Evolutionary conservation across 108 stramenopile genomes (phyloP), one percentile per base, ranked within the genome.

Genomic region (Stephanodiscus minutulus): DNA sequence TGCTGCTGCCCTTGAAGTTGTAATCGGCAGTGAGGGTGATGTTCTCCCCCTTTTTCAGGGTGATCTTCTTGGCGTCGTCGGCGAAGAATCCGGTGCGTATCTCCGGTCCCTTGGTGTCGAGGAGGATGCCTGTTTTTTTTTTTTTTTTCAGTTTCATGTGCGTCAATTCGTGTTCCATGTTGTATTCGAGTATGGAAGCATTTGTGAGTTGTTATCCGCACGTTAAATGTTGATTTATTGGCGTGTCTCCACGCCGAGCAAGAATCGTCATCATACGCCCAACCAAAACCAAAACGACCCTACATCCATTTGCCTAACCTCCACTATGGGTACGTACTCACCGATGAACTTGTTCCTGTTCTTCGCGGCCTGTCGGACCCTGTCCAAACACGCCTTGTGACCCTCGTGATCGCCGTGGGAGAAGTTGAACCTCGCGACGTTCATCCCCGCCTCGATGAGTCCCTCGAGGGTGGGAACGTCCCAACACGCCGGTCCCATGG

Each of bases 21-120:
- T 95, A 94, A 73, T 96, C 94, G 10, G 93, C 66, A 18, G 93
- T 92, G 50, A 97, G 79, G 29, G 72, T 77, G 66, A 98, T 72
- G 47, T 66, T 84, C 56, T 90, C 88, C 13, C 94, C 96, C 69
- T 91, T 93, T 50, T 68, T 70, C 31, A 96, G 76, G n/a, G 72
- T 48, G 41, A 98, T 92, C 48, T 89, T 89, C 36, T 87, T 88
- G 63, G 81, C 91, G 6, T 84, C 96, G 33, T 92, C 77, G 60
- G 91, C 91, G 64, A 98, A 92, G 82, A 95, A 91, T 54, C 97
- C 97, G 35, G 97, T 87, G 63, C 97, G 95, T 62, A 98, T 98
- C 65, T 98, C 97, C 11, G 97, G 97, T 50, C 97, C 97, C 79
- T 98, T 98, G 64, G 97, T 98, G 70, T 98, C 96, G 66, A 96